These are phyloP conservation scores for Posidonia oceanica DNA, from an alignment of 116 monocot genomes.

Conservation along the genomic window DNA sequence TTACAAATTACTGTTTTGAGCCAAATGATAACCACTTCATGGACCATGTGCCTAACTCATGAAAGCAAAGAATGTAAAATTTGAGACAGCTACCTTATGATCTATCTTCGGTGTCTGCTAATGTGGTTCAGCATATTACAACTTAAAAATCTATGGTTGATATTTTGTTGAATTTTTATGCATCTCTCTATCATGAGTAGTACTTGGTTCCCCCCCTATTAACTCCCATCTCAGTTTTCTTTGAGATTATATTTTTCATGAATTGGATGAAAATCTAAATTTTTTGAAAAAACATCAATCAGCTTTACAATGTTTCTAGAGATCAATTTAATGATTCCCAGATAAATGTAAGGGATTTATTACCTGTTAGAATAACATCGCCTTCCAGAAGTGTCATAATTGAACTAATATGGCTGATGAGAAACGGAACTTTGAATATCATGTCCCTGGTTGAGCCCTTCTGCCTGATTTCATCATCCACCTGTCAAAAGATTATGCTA, in stretches of 20 bases:
- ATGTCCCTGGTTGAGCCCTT: constrained; percentile 93
- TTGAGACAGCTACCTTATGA: too few relatives aligned
- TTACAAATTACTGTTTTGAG: too few relatives aligned
- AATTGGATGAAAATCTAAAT: background rate
- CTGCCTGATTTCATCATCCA: constrained; percentile 80
- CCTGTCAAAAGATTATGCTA: constrained; percentile 25
- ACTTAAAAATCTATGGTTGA: too few relatives aligned
- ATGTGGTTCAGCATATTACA: too few relatives aligned
- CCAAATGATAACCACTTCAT: too few relatives aligned
- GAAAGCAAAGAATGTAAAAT: too few relatives aligned
- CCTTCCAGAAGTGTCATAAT: constrained; percentile 94
- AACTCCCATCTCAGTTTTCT: too few relatives aligned
- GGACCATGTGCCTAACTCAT: too few relatives aligned
- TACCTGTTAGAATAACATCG: constrained; percentile 97
- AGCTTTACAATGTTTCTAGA: too few relatives aligned
- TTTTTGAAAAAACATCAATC: too few relatives aligned
- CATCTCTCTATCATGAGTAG: background rate
- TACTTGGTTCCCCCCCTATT: too few relatives aligned
- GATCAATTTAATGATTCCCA: background rate
- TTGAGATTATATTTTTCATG: background rate
- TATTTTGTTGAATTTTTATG: background rate
- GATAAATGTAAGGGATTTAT: background rate
- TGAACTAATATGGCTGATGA: constrained; percentile 93
- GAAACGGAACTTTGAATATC: constrained; percentile 93
- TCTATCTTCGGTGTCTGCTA: too few relatives aligned